These are phyloP conservation scores for Gonium pectorale DNA, from an alignment of 139 green algal genomes.

Conservation along the genomic window DNA sequence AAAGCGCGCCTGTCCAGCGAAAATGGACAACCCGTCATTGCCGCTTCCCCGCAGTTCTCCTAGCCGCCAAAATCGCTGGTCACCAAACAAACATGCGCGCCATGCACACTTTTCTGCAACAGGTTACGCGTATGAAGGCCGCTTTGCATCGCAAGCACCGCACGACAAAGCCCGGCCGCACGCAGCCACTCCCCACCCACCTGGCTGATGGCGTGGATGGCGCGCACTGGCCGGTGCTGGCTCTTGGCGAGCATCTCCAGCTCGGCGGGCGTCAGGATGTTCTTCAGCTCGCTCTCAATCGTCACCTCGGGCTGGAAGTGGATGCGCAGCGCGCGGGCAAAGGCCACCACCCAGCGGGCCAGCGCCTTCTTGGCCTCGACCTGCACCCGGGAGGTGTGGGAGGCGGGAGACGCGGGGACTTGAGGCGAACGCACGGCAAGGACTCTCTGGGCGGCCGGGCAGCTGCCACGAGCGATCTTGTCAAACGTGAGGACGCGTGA, in stretches of 20 bases:
- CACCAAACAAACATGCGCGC: no score
- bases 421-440: no score
- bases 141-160: no score
- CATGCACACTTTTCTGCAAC: no score
- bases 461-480: no score
- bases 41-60: no score
- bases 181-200: neutral
- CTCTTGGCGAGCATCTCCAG: constrained; percentile 48
- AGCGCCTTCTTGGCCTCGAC: constrained; percentile 35
- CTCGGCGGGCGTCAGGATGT: constrained; percentile 44
- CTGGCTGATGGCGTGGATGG: constrained; percentile 57
- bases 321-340: constrained; percentile 11
- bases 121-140: no score
- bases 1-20: no score
- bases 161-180: neutral
- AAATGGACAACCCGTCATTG: no score
- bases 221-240: constrained; percentile 51
- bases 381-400: neutral
- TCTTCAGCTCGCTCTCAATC: constrained; percentile 36
- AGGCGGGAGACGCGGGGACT: neutral
- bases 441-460: no score
- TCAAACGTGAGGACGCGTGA: no score
- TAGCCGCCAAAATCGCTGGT: no score
- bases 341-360: constrained; percentile 56
- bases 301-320: constrained; percentile 43